These are phyloP conservation scores for Lipomyces sp. DNA, from an alignment of 805 yeast species.

Conservation along the genomic window DNA sequence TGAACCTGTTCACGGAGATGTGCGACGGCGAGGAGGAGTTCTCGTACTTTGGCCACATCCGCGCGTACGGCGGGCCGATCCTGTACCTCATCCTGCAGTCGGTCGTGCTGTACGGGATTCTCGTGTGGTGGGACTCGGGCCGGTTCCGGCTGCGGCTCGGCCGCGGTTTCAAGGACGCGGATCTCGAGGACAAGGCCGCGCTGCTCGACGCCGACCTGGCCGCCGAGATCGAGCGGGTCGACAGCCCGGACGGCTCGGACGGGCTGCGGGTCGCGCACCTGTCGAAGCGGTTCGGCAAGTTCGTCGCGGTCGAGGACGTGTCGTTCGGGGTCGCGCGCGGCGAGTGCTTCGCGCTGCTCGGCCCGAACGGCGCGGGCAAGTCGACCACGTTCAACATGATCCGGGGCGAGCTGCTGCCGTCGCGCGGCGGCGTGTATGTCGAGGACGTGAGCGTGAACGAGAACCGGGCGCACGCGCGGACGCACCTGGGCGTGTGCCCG, in stretches of 20 bases:
- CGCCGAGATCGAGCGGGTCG: slow-evolving; percentile 32
- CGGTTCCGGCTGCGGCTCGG: slow-evolving; percentile 29
- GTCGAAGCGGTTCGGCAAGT: slow-evolving; percentile 32
- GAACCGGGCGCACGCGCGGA: slow-evolving; percentile 35
- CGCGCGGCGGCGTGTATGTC: slow-evolving; percentile 36
- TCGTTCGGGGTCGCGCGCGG: slow-evolving; percentile 37
- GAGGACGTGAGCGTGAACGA: slow-evolving; percentile 33
- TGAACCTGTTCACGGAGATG: slow-evolving; percentile 38
- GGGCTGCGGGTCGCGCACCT: slow-evolving; percentile 37
- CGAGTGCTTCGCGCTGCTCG: slow-evolving; percentile 40
- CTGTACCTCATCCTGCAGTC: slow-evolving; percentile 36
- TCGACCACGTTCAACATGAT: slow-evolving; percentile 40
- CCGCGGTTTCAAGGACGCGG: slow-evolving; percentile 10
- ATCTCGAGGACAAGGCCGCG: slow-evolving; percentile 22
- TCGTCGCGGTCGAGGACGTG: slow-evolving; percentile 37
- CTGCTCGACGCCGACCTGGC: slow-evolving; percentile 31
- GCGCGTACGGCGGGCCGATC: slow-evolving; percentile 39
- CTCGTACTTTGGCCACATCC: slow-evolving; percentile 35
- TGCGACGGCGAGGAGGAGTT: slow-evolving; percentile 32
- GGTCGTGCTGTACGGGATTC: slow-evolving; percentile 27
- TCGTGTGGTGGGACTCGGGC: slow-evolving; percentile 40
- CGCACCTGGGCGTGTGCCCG: slow-evolving; percentile 41
- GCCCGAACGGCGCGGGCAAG: slow-evolving; percentile 42
- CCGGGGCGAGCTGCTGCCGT: slow-evolving; percentile 38
- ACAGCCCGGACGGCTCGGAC: slow-evolving; percentile 28